Conservation (phyloP, 352 stramenopile genomes). For the Globisporangium recalcitrans region DNA sequence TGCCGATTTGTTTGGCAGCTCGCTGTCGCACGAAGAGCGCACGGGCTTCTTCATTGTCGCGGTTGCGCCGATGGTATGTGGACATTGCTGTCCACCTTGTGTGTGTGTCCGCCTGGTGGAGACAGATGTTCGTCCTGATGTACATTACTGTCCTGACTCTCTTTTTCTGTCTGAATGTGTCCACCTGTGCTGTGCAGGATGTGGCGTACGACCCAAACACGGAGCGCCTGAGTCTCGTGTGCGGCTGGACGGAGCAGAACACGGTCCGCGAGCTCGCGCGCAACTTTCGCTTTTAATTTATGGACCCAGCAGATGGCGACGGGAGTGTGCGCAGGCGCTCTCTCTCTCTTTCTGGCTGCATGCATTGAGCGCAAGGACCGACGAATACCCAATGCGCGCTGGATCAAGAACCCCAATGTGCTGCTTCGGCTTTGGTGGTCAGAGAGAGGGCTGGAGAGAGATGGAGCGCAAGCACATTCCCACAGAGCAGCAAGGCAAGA, state of each 20-base stretch:
- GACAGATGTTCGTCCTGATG: neutral
- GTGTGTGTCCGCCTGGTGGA: neutral
- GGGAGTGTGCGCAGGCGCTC: no score
- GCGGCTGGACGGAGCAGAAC: slow-evolving; percentile 56
- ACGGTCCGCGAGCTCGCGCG: slow-evolving; percentile 55
- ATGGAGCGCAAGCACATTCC: neutral
- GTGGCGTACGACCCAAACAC: slow-evolving; percentile 56
- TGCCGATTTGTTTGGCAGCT: slow-evolving; percentile 57
- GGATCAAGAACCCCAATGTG: neutral
- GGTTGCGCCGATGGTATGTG: slow-evolving; percentile 53
- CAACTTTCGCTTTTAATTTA: slow-evolving; percentile 58
- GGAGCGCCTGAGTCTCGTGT: slow-evolving; percentile 50
- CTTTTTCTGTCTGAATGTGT: slow-evolving; percentile 6
- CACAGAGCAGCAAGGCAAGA: neutral
- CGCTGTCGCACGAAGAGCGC: slow-evolving; percentile 66
- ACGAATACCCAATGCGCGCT: neutral
- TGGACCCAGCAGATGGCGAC: neutral
- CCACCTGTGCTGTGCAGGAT: slow-evolving; percentile 24
- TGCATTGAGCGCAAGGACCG: no score
- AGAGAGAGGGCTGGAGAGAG: neutral
- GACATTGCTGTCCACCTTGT: neutral
- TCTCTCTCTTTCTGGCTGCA: no score
- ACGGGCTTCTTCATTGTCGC: slow-evolving; percentile 60
- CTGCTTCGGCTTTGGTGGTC: neutral
- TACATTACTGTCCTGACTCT: neutral